phyloP scores from a whole-genome alignment of 2,329 filamentous ascomycete species.

The Phymatotrichopsis omnivora region DNA sequence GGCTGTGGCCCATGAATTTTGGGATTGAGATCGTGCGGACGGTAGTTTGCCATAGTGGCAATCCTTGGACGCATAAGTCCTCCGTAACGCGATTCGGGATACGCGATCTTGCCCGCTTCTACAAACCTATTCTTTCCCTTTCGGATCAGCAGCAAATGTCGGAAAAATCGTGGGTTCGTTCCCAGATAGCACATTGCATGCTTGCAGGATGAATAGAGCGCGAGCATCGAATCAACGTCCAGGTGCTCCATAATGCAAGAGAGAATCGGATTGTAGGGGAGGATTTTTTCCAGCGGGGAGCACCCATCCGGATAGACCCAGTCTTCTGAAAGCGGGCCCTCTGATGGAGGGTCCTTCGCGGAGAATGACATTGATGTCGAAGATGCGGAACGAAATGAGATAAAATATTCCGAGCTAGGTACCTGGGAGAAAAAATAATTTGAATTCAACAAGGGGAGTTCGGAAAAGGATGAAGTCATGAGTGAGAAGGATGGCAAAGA shows the following conservation, averaged over 20 bases:
- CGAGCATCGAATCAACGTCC: slow-evolving; percentile 7
- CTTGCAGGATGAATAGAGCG: slow-evolving; percentile 6
- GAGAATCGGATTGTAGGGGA: slow-evolving; percentile 19
- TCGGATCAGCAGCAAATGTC: slow-evolving; percentile 14
- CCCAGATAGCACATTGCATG: slow-evolving; percentile 5
- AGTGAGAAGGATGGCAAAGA: too few relatives aligned
- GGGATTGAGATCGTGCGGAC: not conserved
- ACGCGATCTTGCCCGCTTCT: not conserved
- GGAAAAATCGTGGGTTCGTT: slow-evolving; percentile 13
- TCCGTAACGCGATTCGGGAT: not conserved
- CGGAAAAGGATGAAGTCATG: too few relatives aligned
- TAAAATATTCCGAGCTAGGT: too few relatives aligned
- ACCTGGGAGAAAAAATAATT: too few relatives aligned
- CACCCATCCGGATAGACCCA: not conserved
- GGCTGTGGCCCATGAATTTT: not conserved
- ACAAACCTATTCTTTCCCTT: not conserved
- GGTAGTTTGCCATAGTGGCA: not conserved
- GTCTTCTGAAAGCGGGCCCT: too few relatives aligned
- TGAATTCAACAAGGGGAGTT: too few relatives aligned
- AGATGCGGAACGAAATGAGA: too few relatives aligned
- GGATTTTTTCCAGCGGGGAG: slow-evolving; percentile 8
- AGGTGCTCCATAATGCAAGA: slow-evolving; percentile 5
- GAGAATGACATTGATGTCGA: too few relatives aligned
- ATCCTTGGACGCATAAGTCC: not conserved
- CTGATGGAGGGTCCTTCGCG: too few relatives aligned